Evolutionary conservation across 345 rosid genomes (phyloP).

Genomic region (Pugionium dolabratum): DNA sequence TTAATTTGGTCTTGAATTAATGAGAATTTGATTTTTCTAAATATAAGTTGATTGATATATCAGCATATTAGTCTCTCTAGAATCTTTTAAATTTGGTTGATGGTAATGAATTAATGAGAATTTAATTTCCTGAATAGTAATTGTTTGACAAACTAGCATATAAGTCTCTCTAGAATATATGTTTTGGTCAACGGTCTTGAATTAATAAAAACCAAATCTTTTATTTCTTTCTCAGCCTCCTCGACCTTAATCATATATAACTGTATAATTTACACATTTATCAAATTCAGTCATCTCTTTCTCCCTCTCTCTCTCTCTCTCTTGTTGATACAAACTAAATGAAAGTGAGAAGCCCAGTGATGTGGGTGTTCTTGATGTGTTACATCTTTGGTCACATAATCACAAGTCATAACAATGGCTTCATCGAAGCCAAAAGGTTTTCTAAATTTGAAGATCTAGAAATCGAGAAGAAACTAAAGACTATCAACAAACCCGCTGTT

Average conservation of each 20-base stretch:
- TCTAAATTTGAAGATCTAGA: constrained; percentile 20
- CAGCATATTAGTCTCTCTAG: no score
- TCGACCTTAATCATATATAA: not conserved
- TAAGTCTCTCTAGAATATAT: not conserved
- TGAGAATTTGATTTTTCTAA: no score
- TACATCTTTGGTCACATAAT: constrained; percentile 16
- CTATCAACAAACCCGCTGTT: constrained; percentile 31
- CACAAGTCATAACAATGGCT: constrained; percentile 2
- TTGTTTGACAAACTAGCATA: not conserved
- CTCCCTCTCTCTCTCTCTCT: not conserved
- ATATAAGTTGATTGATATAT: no score
- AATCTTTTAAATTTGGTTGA: no score
- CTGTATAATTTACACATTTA: not conserved
- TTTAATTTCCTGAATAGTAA: not conserved
- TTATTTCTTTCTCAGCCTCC: constrained; percentile 6
- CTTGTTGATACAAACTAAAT: not conserved
- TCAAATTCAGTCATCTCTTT: not conserved
- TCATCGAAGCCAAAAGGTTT: constrained; percentile 24
- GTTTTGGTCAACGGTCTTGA: constrained; percentile 6
- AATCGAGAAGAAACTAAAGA: constrained; percentile 15
- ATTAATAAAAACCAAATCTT: not conserved
- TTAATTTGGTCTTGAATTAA: no score
- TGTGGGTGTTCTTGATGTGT: constrained; percentile 18
- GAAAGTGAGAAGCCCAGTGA: constrained; percentile 5
- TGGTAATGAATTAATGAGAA: not conserved